A percentile compares a stretch with the other conserved stretches of the same genome.
Evolutionary conservation across 345 rosid genomes (phyloP).

Genomic region (Gossypium mustelinum): DNA sequence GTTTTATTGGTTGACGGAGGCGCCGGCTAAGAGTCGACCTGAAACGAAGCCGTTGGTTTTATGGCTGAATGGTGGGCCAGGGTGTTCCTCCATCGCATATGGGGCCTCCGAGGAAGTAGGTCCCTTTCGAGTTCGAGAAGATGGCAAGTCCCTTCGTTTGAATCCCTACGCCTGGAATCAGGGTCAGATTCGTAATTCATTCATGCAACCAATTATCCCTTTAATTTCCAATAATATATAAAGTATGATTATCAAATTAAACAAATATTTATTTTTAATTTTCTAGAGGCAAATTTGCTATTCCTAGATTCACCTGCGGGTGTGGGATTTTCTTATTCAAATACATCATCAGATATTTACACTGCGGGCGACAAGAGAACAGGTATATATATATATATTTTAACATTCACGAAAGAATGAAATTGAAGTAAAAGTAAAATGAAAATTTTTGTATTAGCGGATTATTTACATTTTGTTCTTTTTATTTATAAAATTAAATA

Average conservation of each 20-base stretch:
- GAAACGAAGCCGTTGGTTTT: slow-evolving; percentile 48
- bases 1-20: slow-evolving; percentile 72
- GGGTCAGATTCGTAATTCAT: slow-evolving; percentile 27
- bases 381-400: slow-evolving; percentile 28
- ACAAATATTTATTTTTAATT: not conserved
- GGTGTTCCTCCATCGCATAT: slow-evolving; percentile 81
- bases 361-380: slow-evolving; percentile 75
- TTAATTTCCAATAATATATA: not conserved
- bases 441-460: too few species aligned
- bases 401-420: not conserved
- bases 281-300: slow-evolving; percentile 67
- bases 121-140: slow-evolving; percentile 63
- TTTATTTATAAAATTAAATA: too few species aligned
- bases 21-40: slow-evolving; percentile 28
- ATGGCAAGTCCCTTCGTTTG: slow-evolving; percentile 51
- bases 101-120: slow-evolving; percentile 94
- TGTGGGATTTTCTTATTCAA: slow-evolving; percentile 83
- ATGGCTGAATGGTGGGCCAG: slow-evolving; percentile 95
- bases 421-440: too few species aligned
- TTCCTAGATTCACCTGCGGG: slow-evolving; percentile 93
- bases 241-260: not conserved
- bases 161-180: slow-evolving; percentile 73
- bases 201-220: not conserved
- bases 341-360: slow-evolving; percentile 46
- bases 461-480: too few species aligned